Conservation (phyloP, 148 eudicot genomes). For the Dysphania ambrosioides region DNA sequence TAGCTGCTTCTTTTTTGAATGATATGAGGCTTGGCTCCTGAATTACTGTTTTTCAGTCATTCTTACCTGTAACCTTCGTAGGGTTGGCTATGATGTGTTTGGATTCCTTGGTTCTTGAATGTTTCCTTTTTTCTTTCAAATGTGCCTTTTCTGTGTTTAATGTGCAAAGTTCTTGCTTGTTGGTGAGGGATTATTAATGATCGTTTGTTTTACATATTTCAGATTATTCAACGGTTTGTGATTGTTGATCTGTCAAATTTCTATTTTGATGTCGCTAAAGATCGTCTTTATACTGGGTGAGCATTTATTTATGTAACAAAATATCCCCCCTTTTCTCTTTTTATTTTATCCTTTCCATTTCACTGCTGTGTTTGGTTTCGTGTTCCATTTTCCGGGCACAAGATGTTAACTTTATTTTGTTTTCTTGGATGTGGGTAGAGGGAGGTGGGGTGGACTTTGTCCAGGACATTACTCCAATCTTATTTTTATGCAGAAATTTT, state of each 20-base stretch:
- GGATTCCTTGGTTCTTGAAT: background rate
- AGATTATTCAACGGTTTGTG: slow-evolving; percentile 89
- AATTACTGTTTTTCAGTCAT: background rate
- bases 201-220: slow-evolving; percentile 25
- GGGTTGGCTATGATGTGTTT: background rate
- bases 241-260: slow-evolving; percentile 97
- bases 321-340: background rate
- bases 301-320: slow-evolving; percentile 1
- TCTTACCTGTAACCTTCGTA: background rate
- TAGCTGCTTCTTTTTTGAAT: background rate
- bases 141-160: background rate
- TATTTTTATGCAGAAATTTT: background rate
- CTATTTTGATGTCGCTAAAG: slow-evolving; percentile 93
- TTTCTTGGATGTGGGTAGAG: background rate
- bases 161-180: slow-evolving; percentile 1
- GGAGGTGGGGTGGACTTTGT: background rate
- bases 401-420: background rate
- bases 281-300: slow-evolving; percentile 95
- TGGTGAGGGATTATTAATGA: slow-evolving; percentile 8
- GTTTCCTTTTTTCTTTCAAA: background rate
- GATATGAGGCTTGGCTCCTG: background rate
- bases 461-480: background rate
- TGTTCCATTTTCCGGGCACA: background rate
- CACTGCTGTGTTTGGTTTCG: background rate
- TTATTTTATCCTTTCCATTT: background rate